phyloP scores from a whole-genome alignment of 164 flowering plant species.

The Macadamia integrifolia region DNA sequence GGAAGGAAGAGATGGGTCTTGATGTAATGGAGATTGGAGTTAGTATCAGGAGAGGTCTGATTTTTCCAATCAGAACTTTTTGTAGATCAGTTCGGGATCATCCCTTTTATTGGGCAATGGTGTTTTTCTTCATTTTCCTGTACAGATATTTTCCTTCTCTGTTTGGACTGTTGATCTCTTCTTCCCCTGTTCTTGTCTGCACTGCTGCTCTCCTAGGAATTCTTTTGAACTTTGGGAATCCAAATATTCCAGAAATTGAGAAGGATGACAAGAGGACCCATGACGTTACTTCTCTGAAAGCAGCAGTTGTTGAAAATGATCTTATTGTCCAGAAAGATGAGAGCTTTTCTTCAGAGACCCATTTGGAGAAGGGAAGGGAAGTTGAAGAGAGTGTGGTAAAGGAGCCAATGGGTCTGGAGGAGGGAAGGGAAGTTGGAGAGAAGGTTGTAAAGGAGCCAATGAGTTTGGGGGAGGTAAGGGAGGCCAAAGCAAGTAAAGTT shows the following conservation, averaged over 20 bases:
- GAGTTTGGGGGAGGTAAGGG: background rate
- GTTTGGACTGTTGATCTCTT: constrained; percentile 63
- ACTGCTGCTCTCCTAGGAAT: constrained; percentile 88
- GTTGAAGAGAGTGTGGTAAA: constrained; percentile 15
- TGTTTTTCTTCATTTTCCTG: constrained; percentile 36
- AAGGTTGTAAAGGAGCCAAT: constrained; percentile 11
- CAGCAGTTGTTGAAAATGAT: constrained; percentile 24
- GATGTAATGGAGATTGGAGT: constrained; percentile 25
- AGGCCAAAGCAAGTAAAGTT: constrained; percentile 1
- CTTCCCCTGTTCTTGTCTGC: constrained; percentile 82
- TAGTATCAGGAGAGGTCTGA: constrained; percentile 30
- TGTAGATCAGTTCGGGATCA: constrained; percentile 40
- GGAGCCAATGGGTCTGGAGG: constrained; percentile 10
- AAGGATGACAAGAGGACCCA: constrained; percentile 31
- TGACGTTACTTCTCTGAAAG: constrained; percentile 32
- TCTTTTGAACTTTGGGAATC: constrained; percentile 79
- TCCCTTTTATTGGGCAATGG: constrained; percentile 47
- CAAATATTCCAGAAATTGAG: constrained; percentile 57
- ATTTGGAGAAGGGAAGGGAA: constrained; percentile 20
- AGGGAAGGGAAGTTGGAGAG: constrained; percentile 21
- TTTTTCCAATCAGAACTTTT: constrained; percentile 26
- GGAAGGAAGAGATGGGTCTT: constrained; percentile 26
- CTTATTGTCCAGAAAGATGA: constrained; percentile 41
- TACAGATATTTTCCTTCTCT: constrained; percentile 60
- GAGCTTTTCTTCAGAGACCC: constrained; percentile 27